Evolutionary conservation across 1,284 basidiomycete species (phyloP).

Genomic region (Ceratobasidium sp.): DNA sequence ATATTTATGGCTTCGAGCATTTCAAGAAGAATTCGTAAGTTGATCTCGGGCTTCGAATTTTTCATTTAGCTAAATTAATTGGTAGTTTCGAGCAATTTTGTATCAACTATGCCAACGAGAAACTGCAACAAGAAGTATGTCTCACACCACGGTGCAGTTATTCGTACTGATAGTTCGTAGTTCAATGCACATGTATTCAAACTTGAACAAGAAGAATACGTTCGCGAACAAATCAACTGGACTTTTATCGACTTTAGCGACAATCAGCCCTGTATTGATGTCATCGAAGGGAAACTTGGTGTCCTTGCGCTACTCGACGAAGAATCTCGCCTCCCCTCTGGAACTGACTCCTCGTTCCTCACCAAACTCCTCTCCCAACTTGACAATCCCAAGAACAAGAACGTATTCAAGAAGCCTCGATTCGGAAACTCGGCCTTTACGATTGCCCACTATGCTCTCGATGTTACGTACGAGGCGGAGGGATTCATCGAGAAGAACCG

Average conservation of each 20-base stretch:
- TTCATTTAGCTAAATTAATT: constrained; percentile 38
- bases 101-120: constrained; percentile 99
- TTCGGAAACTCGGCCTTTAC: constrained; percentile 98
- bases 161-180: constrained; percentile 53
- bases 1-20: constrained; percentile 96
- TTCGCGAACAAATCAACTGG: constrained; percentile 99
- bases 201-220: constrained; percentile 98
- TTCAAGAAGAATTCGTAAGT: constrained; percentile 78
- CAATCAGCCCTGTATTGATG: constrained; percentile 98
- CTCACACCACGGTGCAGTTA: neutral
- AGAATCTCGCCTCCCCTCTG: constrained; percentile 95
- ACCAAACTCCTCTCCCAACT: constrained; percentile 94
- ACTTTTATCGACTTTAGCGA: constrained; percentile 99
- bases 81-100: constrained; percentile 99
- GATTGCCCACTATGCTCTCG: constrained; percentile 96
- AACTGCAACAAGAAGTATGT: constrained; percentile 89
- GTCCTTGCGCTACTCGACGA: constrained; percentile 95
- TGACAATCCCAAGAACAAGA: constrained; percentile 82
- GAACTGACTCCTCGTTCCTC: constrained; percentile 91
- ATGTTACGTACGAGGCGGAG: constrained; percentile 98
- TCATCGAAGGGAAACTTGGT: constrained; percentile 97
- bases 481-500: constrained; percentile 99
- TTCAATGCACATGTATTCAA: constrained; percentile 99
- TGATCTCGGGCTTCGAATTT: constrained; percentile 3
- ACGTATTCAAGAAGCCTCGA: constrained; percentile 96